Base-by-base conservation (phyloP, 495 filamentous ascomycete genomes). In the Stereocaulon alpinum region DNA sequence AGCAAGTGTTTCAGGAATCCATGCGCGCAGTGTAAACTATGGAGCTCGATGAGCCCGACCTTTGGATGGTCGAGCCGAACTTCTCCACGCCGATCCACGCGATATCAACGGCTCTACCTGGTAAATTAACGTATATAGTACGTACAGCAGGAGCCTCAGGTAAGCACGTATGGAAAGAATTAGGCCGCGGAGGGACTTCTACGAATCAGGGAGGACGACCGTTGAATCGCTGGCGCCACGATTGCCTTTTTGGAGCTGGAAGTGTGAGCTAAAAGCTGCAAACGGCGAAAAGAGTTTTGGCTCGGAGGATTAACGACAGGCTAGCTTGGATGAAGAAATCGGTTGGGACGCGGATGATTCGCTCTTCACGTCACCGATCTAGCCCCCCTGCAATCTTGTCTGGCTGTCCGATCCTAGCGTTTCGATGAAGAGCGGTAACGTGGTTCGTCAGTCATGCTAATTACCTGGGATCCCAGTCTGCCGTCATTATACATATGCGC, bases 191-290 rank as follows among this genome's bases (percentile, higher is more conserved):
- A 29, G 12, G 17, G 20, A 59, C 34, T 34, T 60, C 48, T 43
- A 60, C 58, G 58, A 54, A 60, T 54, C 27, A 54, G 50, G 49
- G 29, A 22, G 52, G 52, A 40, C 42, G 29, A 54, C 50, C 50
- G 58, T 53, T 60, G 50, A 52, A 50, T 10, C 44, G 40, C 56
- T 43, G 50, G 40, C 58, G 58, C 58, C 58, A 60, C 58, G 42
- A 47, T 60, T 60, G 22, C 58, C 58, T 47, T 37, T 55, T 54
- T 60, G 58, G 58, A 60, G 58, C 58, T 60, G 58, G 29, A 54
- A 3, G 32, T 37, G 6, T 6, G 52, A 29, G 18, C 52, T 41
- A 41, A 30, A 4, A 20, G 40, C 24, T 27, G 41, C 43, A 20
- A 17, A 6, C 43, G 24, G 57, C 27, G 20, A 14, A 2, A 11